Conservation (phyloP, 176 grass and related monocot genomes). For the Rhipidocladum racemiflorum region DNA sequence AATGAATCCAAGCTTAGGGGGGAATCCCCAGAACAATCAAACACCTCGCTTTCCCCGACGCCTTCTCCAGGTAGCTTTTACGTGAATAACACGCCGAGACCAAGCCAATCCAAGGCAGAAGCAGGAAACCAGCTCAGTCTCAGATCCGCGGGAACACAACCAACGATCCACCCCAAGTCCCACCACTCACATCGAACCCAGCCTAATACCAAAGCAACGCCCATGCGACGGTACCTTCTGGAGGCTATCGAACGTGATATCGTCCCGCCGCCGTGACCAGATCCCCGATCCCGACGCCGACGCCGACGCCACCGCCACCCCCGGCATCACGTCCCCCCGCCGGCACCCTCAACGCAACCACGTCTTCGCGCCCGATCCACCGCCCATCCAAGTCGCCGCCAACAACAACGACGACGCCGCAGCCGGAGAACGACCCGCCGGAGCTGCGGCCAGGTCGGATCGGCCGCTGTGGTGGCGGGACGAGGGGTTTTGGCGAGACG, state of each 20-base stretch:
- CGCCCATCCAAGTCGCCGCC: constrained; percentile 9
- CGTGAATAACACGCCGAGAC: background rate
- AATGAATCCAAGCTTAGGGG: background rate
- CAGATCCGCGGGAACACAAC: background rate
- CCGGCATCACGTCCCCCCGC: constrained; percentile 37
- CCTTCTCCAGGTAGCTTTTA: background rate
- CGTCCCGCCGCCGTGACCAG: constrained; percentile 83
- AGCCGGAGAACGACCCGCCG: background rate
- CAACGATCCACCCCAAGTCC: constrained; percentile 19
- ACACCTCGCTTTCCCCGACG: constrained; percentile 1
- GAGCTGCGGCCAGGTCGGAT: constrained; percentile 34
- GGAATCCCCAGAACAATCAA: background rate
- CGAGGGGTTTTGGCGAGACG: constrained; percentile 19
- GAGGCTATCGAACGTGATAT: constrained; percentile 95
- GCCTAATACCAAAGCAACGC: background rate
- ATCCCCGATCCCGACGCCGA: constrained; percentile 70
- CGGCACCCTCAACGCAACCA: constrained; percentile 18
- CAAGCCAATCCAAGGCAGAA: constrained; percentile 11
- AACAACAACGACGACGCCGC: background rate
- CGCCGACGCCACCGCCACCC: background rate
- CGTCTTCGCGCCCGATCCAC: constrained; percentile 12
- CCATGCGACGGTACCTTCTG: constrained; percentile 62
- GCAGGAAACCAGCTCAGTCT: background rate
- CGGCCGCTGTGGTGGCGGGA: background rate
- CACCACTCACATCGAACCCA: constrained; percentile 13